Evolutionary conservation across 2,329 filamentous ascomycete species (phyloP), one percentile per base, ranked within the genome.

Genomic region (Fusarium globosum): DNA sequence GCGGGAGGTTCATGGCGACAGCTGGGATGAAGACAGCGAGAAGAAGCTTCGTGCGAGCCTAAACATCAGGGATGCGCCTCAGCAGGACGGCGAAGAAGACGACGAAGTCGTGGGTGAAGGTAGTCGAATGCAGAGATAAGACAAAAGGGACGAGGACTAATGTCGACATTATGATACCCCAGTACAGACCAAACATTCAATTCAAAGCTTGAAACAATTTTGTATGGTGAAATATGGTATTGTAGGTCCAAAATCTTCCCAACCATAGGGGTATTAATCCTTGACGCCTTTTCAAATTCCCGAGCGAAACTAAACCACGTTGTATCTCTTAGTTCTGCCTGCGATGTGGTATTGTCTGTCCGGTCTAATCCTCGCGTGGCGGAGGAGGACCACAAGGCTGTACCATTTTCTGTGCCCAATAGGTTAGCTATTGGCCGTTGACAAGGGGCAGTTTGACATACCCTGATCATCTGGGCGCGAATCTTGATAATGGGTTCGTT

Each of bases 401-500:
- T 52, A 92, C 84, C 91, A 93, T 93, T 87, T 92, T 92, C 89
- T 91, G 67, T 46, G 35, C 33, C 20, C 13, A 21, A 30, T 16
- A 20, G 13, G 67, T 69, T 48, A 69, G 66, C 26, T 14, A 12
- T 52, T 26, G 18, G 21, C 20, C 23, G 36, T 21, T n/a, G 35
- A 28, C 30, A 28, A 69, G 36, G 45, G 21, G 28, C 23, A 35
- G 38, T 14, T 39, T 7, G 28, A 81, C 85, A 53, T 80, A 90
- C 88, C 80, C 97, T 93, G 77, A 98, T 92, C 85, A 97, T 88
- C 82, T 91, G 88, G 20, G 92, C 90, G 72, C 95, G 88, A 60
- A 96, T 90, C 82, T 95, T 94, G 82, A 95, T 92, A 65, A 92
- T 88, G 11, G 93, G 89, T 82, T 97, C 94, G 53, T 96, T 96